Evolutionary conservation across 345 rosid genomes (phyloP), one percentile per base, ranked within the genome.

Genomic region (Citrus sp.): DNA sequence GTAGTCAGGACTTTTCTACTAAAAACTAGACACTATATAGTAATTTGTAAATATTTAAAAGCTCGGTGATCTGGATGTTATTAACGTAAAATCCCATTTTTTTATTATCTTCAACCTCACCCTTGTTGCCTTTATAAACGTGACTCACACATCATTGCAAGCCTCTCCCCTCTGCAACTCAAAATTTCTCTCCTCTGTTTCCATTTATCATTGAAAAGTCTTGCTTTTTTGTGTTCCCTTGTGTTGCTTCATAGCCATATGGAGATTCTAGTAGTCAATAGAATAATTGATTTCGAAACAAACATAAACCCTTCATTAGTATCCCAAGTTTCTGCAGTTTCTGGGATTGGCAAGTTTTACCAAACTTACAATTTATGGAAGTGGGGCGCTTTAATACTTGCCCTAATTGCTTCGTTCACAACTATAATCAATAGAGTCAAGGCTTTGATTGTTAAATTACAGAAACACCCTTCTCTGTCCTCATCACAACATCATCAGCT

Each of bases 341-440:
- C 89, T 21, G 81, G 87, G 22, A 40, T 84, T 32, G 85, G 71
- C 16, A 83, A 79, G 60, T 40, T 86, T 34, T 79, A 81, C 60
- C 84, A 80, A 12, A 81, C 87, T 54, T 85, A 79, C 76, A 80
- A 79, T 66, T 82, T 91, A 32, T 89, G 86, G 86, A 94, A 88
- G 83, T 92, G 95, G 97, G 90, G 90, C 13, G 88, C 91, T 77
- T 78, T 94, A 51, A 72, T 91, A 34, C 81, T 93, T 27, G 94
- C 97, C 40, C 63, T 93, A 0, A 58, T 89, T 46, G 97, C 95
- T 73, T 87, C 94, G 8, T 76, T 93, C 76, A 78, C 90, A 22
- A 69, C 92, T 54, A 74, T 95, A 28, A 58, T 86, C 67, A 79
- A 74, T 42, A 82, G 84, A 69, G 42, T 92, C 81, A 90, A 86